These are phyloP conservation scores for Amanita pallidorosea DNA, from an alignment of 768 basidiomycete genomes.

Conservation along the genomic window DNA sequence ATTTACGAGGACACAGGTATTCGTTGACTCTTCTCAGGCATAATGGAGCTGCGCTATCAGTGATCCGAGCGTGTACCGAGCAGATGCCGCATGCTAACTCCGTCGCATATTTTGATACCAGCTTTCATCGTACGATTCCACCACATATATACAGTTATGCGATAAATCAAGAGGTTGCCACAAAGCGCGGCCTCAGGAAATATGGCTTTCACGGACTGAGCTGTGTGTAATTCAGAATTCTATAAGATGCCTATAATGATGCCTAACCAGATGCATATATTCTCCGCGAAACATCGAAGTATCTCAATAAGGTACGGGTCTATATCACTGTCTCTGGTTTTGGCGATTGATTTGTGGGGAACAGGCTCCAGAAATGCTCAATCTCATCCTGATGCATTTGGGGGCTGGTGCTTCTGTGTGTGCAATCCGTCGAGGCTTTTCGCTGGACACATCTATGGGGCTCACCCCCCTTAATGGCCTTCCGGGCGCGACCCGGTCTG, in stretches of 20 bases:
- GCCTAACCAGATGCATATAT: constrained; percentile 49
- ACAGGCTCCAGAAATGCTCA: constrained; percentile 38
- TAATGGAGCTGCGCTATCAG: constrained; percentile 50
- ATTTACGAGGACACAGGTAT: neutral
- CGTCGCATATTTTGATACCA: constrained; percentile 82
- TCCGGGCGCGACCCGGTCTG: constrained; percentile 82
- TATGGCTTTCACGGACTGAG: constrained; percentile 90
- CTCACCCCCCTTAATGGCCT: constrained; percentile 83
- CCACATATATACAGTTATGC: constrained; percentile 71
- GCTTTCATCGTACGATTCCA: constrained; percentile 74
- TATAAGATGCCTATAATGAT: neutral
- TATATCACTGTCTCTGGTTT: neutral
- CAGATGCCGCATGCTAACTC: constrained; percentile 58
- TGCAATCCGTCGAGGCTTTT: constrained; percentile 60
- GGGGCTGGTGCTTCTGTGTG: constrained; percentile 87
- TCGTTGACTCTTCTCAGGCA: constrained; percentile 27
- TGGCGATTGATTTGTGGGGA: neutral
- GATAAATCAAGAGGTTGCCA: constrained; percentile 52
- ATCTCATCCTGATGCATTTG: constrained; percentile 77
- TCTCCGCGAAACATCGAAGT: constrained; percentile 45
- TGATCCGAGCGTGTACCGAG: constrained; percentile 50
- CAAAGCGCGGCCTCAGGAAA: constrained; percentile 63
- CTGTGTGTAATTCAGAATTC: constrained; percentile 27
- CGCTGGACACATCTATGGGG: constrained; percentile 86
- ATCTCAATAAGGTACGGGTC: constrained; percentile 41